Base-by-base conservation (phyloP, 768 basidiomycete genomes). In the Kwoniella newhampshirensis region DNA sequence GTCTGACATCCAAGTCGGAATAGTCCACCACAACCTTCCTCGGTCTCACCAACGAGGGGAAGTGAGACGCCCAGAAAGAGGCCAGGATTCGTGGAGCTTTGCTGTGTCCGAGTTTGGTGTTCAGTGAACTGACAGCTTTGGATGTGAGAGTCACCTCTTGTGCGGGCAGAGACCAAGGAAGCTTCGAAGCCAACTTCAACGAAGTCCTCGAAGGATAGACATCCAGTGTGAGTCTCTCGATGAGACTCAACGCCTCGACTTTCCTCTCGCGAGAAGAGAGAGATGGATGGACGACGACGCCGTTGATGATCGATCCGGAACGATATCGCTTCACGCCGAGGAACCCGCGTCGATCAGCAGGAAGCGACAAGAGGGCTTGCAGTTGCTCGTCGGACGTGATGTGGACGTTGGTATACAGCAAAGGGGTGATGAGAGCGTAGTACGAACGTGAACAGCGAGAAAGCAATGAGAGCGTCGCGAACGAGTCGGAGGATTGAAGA, bases 311-410 rank as follows among this genome's bases (percentile, higher is more conserved):
- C 1, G 54, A 56, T 43, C 54, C 48, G 8, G 39, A 46, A 32
- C 47, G 25, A 20, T 28, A 26, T 17, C 28, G 23, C 8, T 39
- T 39, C 6, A 37, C 35, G 12, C 23, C 23, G 17, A 56, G 23
- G 28, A 43, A 40, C 30, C 23, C 35, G 4, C 37, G 26, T 9
- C n/a, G 20, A 23, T 43, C 39, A 27, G 21, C 42, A 37, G 41
- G 49, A 12, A 51, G 30, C 15, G 49, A 39, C 9, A 58, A 28
- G 20, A 58, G 50, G 11, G 30, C 27, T 23, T 58, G 56, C 21
- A 58, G 43, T 40, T 58, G 56, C 25, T 58, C 56, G 27, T 58
- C 56, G 7, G 49, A 44, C 21, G 18, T 43, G 20, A 58, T 51
- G 23, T 51, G 56, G 3, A 58, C 49, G 27, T 51, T 17, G 8